A percentile compares a stretch with the other conserved stretches of the same genome.
These are phyloP conservation scores for Neurospora sp. DNA, from an alignment of 2,329 filamentous ascomycete species.

Conservation along the genomic window DNA sequence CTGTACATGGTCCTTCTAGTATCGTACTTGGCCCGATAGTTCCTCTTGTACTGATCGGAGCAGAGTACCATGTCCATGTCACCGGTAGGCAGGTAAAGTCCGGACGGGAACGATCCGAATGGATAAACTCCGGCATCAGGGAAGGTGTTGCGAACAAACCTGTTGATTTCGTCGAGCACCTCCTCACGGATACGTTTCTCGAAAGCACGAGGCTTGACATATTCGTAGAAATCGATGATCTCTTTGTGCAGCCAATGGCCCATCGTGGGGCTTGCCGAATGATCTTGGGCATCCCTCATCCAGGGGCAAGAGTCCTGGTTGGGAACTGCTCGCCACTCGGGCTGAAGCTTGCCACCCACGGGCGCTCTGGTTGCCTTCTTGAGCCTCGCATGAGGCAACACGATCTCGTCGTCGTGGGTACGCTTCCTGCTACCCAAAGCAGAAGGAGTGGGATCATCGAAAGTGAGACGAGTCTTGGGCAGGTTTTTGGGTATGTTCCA, in stretches of 20 bases:
- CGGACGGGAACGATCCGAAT: slow-evolving; percentile 93
- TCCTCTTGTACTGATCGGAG: slow-evolving; percentile 44
- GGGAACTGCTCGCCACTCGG: slow-evolving; percentile 39
- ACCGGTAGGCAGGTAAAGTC: slow-evolving; percentile 59
- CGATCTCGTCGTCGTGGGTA: slow-evolving; percentile 60
- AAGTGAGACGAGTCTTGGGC: slow-evolving; percentile 13
- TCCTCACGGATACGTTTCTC: slow-evolving; percentile 67
- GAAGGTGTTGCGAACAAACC: slow-evolving; percentile 47
- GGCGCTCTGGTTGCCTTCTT: slow-evolving; percentile 43
- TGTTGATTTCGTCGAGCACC: slow-evolving; percentile 60
- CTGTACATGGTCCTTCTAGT: slow-evolving; percentile 49
- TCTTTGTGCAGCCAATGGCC: slow-evolving; percentile 72
- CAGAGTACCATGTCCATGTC: slow-evolving; percentile 92
- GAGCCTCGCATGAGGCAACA: slow-evolving; percentile 42
- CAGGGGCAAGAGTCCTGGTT: slow-evolving; percentile 50
- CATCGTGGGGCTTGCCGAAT: slow-evolving; percentile 42
- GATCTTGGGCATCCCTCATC: slow-evolving; percentile 37
- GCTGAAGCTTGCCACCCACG: slow-evolving; percentile 38
- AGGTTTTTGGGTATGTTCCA: slow-evolving; percentile 9
- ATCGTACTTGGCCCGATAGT: slow-evolving; percentile 37
- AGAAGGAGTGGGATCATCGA: slow-evolving; percentile 27
- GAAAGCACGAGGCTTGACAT: slow-evolving; percentile 65
- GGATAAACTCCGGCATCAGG: slow-evolving; percentile 54
- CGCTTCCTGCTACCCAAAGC: slow-evolving; percentile 63
- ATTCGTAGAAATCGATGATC: slow-evolving; percentile 80